A percentile compares a stretch with the other conserved stretches of the same genome.
phyloP scores from a whole-genome alignment of 179 eudicot species.

The Beta macrorhiza region DNA sequence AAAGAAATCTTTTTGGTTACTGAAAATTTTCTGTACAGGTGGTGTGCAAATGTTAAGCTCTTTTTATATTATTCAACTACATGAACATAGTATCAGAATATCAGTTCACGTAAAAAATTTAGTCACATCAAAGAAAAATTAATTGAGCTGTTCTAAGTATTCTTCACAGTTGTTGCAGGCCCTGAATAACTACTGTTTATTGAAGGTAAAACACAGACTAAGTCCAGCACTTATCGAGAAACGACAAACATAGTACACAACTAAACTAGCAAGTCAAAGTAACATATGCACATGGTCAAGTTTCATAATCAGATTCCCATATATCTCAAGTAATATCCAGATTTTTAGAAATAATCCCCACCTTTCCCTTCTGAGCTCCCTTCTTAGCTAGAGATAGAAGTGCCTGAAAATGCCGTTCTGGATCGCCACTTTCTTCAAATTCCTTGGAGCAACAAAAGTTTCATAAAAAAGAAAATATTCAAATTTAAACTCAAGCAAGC shows the following conservation, averaged over 20 bases:
- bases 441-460: constrained; percentile 44
- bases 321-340: neutral
- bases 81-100: neutral
- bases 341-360: constrained; percentile 26
- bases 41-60: neutral
- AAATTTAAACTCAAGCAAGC: neutral
- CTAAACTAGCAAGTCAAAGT: neutral
- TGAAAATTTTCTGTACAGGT: neutral
- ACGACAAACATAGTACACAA: neutral
- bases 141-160: neutral
- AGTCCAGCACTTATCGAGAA: neutral
- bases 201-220: neutral
- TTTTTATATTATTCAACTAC: neutral
- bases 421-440: constrained; percentile 94
- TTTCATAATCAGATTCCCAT: neutral
- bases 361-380: constrained; percentile 96
- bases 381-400: constrained; percentile 76
- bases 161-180: neutral
- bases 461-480: neutral
- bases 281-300: constrained; percentile 1
- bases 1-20: neutral
- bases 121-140: neutral
- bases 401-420: constrained; percentile 79
- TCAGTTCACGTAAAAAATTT: neutral
- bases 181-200: neutral